Evolutionary conservation across 108 stramenopile genomes (phyloP).

Genomic region (Cylindrotheca fusiformis): DNA sequence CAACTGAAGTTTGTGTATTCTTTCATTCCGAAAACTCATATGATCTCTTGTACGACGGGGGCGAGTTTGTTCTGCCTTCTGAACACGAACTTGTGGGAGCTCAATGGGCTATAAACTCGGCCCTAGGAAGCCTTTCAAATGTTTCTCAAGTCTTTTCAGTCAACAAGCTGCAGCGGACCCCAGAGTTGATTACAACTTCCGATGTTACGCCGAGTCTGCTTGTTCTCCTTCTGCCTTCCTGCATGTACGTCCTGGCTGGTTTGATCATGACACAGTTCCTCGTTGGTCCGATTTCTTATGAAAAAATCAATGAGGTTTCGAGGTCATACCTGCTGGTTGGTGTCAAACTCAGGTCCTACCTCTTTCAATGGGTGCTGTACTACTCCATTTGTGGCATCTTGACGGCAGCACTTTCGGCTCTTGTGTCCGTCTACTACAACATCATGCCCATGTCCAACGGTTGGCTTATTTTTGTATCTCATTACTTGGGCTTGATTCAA

Average conservation of each 20-base stretch:
- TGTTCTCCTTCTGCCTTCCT: slow-evolving; percentile 12
- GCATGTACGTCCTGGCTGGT: slow-evolving; percentile 21
- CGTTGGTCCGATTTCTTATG: slow-evolving; percentile 21
- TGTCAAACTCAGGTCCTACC: slow-evolving; percentile 29
- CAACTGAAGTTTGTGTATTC: slow-evolving; percentile 21
- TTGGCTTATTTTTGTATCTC: slow-evolving; percentile 25
- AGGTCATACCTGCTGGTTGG: slow-evolving; percentile 25
- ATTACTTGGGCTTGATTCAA: slow-evolving; percentile 29
- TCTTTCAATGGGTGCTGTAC: slow-evolving; percentile 27
- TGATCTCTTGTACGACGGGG: slow-evolving; percentile 24
- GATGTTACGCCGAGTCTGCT: slow-evolving; percentile 5
- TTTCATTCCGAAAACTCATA: slow-evolving; percentile 14
- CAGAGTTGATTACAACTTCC: neutral
- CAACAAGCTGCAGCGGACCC: slow-evolving; percentile 1
- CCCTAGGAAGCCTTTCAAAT: slow-evolving; percentile 8
- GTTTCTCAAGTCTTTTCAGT: neutral
- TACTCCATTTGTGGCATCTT: slow-evolving; percentile 12
- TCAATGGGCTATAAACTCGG: slow-evolving; percentile 27
- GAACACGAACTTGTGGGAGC: slow-evolving; percentile 16
- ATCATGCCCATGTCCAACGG: slow-evolving; percentile 26
- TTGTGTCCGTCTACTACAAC: slow-evolving; percentile 27
- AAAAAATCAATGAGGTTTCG: slow-evolving; percentile 29
- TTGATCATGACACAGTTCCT: slow-evolving; percentile 13
- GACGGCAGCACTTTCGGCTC: slow-evolving; percentile 20
- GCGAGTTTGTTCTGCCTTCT: slow-evolving; percentile 6